Evolutionary conservation across 2,329 filamentous ascomycete genomes (phyloP), one percentile per base, ranked within the genome.

Genomic region (Exophiala sp.): DNA sequence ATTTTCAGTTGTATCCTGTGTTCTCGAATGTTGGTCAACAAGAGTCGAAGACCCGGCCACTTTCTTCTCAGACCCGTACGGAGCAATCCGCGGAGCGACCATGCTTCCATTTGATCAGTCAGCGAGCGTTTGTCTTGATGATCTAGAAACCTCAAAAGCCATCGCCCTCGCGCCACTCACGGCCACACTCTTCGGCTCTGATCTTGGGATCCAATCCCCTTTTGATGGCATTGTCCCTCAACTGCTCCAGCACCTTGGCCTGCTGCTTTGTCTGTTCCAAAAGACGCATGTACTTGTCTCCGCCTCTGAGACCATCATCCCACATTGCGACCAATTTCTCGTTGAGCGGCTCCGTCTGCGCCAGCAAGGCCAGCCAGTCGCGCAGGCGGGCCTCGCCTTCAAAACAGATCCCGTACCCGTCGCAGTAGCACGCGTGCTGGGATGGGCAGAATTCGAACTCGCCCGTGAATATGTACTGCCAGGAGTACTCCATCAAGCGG

Each of bases 401-500:
- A 59, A 85, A 85, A 63, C 84, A 86, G 11, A 81, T 68, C 1
- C 84, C 83, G 45, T 79, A 86, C 5, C 80, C 82, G 58, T 86
- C 82, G 65, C 84, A 86, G 58, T 83, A 83, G 69, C 84, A 86
- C 0, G 78, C 66, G 54, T 79, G 73, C 68, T 82, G 78, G 20
- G 68, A 67, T 3, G 75, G 73, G 54, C 77, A 79, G 40, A 72
- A 63, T 18, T 71, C 67, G 10, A 69, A 63, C 20, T 75, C 57
- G 1, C 77, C 79, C 0, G 80, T 79, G 65, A 85, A 86, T 12
- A 85, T 74, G 55, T 77, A 81, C 55, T 84, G 81, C 83, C 83
- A 86, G 1, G 83, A 68, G 63, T 85, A 85, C 65, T 86, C 83
- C 72, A 81, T 84, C 9, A 85, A 72, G 2, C 82, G 74, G 4